Percentiles rank a stretch among this genome's conserved stretches.
Conservation (phyloP, 768 basidiomycete species). For the Pleurotus platypus region DNA sequence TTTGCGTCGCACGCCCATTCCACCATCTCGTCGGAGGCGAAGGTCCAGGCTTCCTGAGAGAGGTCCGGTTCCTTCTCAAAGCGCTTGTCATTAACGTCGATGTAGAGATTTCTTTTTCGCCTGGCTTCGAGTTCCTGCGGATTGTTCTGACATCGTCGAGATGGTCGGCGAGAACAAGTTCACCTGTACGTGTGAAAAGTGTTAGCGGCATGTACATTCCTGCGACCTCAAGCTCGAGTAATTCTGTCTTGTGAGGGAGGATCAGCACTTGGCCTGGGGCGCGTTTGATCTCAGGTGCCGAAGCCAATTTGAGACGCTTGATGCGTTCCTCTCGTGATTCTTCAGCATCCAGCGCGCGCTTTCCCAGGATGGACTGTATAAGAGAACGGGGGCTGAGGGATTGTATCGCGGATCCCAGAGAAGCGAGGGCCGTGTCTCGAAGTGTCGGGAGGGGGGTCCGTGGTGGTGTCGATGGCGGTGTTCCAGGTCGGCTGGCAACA, state of each 20-base stretch:
- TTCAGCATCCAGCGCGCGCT: background rate
- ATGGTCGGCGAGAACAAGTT: background rate
- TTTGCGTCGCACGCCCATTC: background rate
- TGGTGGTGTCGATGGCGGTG: background rate
- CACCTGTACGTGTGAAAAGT: background rate
- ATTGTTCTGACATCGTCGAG: background rate
- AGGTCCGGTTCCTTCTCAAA: background rate
- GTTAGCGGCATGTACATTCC: background rate
- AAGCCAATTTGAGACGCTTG: background rate
- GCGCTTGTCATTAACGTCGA: background rate
- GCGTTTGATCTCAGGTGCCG: background rate
- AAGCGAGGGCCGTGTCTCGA: background rate
- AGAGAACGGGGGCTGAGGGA: background rate
- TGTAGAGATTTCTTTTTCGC: background rate
- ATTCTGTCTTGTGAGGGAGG: background rate
- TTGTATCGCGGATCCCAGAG: background rate
- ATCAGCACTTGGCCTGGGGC: background rate
- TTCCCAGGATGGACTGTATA: background rate
- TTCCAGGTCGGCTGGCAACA: background rate
- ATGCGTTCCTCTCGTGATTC: background rate
- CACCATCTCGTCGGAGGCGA: background rate
- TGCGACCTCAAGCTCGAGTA: background rate
- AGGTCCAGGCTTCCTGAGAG: background rate
- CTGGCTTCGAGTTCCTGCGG: background rate
- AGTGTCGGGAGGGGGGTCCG: background rate